These are phyloP conservation scores for Fagopyrum tataricum DNA, from an alignment of 148 eudicot species.

Conservation along the genomic window DNA sequence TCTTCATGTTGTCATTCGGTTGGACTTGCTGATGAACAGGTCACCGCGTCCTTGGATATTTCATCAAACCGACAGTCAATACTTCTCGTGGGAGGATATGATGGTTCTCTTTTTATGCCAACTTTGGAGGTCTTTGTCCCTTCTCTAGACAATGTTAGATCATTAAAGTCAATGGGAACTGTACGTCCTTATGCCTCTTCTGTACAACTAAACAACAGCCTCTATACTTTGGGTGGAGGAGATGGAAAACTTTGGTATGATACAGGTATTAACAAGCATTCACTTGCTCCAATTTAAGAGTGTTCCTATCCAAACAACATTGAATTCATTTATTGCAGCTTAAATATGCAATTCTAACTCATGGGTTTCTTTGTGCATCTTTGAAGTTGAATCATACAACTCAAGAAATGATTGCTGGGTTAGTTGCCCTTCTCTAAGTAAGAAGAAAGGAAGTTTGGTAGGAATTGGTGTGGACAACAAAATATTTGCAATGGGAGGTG, in stretches of 20 bases:
- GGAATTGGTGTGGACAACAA: slow-evolving; percentile 35
- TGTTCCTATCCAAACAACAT: neutral
- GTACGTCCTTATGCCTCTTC: slow-evolving; percentile 40
- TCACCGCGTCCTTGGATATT: slow-evolving; percentile 11
- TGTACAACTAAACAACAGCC: slow-evolving; percentile 34
- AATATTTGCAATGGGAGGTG: slow-evolving; percentile 72
- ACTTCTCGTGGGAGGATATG: slow-evolving; percentile 57
- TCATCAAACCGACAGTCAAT: slow-evolving; percentile 20
- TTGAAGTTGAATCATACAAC: slow-evolving; percentile 64
- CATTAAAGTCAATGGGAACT: slow-evolving; percentile 45
- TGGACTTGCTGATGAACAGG: slow-evolving; percentile 21
- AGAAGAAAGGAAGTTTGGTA: slow-evolving; percentile 49
- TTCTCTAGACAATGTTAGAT: slow-evolving; percentile 26
- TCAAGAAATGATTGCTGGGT: slow-evolving; percentile 42
- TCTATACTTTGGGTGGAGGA: slow-evolving; percentile 60
- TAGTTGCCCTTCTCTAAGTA: slow-evolving; percentile 41
- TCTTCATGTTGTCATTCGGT: slow-evolving; percentile 18
- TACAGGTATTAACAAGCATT: slow-evolving; percentile 37
- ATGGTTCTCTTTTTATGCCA: slow-evolving; percentile 54
- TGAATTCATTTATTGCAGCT: neutral
- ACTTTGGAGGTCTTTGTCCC: slow-evolving; percentile 40
- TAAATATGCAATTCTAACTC: neutral
- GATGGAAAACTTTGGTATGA: slow-evolving; percentile 43
- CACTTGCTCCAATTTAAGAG: neutral
- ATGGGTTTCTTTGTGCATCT: slow-evolving; percentile 12